Evolutionary conservation across 768 basidiomycete genomes (phyloP).

Genomic region (Naematelia aurantialba): DNA sequence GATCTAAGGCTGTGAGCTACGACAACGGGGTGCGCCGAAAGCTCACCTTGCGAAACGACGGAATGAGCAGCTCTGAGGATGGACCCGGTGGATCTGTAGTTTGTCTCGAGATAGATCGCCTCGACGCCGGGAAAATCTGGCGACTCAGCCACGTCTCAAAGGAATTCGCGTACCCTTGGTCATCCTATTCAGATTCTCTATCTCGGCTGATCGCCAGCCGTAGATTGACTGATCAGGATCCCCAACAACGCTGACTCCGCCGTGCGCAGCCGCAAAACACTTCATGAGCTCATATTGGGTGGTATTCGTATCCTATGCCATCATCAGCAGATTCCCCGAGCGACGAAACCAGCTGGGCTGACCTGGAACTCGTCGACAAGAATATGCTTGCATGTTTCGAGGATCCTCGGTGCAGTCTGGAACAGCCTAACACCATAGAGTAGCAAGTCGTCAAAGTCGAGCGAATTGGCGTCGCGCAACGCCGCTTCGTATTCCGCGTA

Average conservation of each 20-base stretch:
- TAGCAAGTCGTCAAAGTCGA: slow-evolving; percentile 86
- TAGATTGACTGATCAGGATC: slow-evolving; percentile 92
- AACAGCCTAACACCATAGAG: slow-evolving; percentile 69
- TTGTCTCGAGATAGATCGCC: slow-evolving; percentile 75
- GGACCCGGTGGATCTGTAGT: slow-evolving; percentile 76
- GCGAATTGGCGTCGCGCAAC: slow-evolving; percentile 62
- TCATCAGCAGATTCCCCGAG: slow-evolving; percentile 1
- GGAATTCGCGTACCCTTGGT: slow-evolving; percentile 54
- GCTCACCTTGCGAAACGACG: slow-evolving; percentile 73
- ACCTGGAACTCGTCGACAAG: slow-evolving; percentile 79
- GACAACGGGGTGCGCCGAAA: neutral
- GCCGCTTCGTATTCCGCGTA: slow-evolving; percentile 66
- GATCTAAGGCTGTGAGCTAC: slow-evolving; percentile 56
- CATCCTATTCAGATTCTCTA: slow-evolving; percentile 73
- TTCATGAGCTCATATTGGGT: slow-evolving; percentile 78
- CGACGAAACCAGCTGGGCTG: no score
- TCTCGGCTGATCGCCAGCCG: slow-evolving; percentile 78
- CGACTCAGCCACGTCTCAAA: neutral
- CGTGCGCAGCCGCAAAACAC: slow-evolving; percentile 57
- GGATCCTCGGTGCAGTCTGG: slow-evolving; percentile 54
- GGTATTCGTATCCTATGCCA: slow-evolving; percentile 68
- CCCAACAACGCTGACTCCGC: slow-evolving; percentile 73
- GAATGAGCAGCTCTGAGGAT: slow-evolving; percentile 71
- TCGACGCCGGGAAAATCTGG: slow-evolving; percentile 64
- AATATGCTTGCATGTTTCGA: slow-evolving; percentile 64